Base-by-base conservation (phyloP, 2,329 filamentous ascomycete species). In the Penicillium concentricum region DNA sequence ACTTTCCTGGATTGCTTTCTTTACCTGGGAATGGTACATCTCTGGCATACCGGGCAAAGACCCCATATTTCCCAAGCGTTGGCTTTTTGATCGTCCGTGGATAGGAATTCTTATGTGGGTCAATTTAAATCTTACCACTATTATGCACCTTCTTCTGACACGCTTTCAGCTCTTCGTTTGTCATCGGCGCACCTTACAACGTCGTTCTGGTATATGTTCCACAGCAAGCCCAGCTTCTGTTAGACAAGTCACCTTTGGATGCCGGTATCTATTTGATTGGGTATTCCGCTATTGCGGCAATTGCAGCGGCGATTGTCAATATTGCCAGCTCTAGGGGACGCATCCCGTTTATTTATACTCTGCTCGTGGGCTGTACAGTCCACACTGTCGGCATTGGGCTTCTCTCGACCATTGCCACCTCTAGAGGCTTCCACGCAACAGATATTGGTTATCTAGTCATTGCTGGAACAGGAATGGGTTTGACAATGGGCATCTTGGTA, bases 11-110 rank as follows among this genome's bases (percentile, higher is more conserved):
- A 54, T 70, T 32, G 61, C 61, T 4, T 71, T 76, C 50, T 65
- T 74, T 51, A 54, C 60, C 10, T 75, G 74, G 69, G 70, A 74
- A 53, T 61, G 60, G 51, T 59, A 67, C 32, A 58, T 67, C 13
- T 67, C 64, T 1, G 57, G 56, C 6, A 51, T 62, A 18, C 60
- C 60, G 12, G 58, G 57, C 8, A 61, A 64, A 43, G 67, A 69
- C 30, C 68, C 69, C 4, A 63, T 72, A 12, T 69, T 72, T 32
- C 68, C 69, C 2, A 69, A 59, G 51, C 60, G 67, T 3, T 68
- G 69, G 59, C 53, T 70, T 12, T 61, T 54, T 43, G 60, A 66
- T 39, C 59, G 61, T n/a, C 54, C 61, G 16, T 70, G 64, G 65
- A 62, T 70, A 57, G 65, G 63, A 10, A 64, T 70, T 26, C 49